phyloP scores from a whole-genome alignment of 495 filamentous ascomycete species.

The Massariosphaeria phaeospora region DNA sequence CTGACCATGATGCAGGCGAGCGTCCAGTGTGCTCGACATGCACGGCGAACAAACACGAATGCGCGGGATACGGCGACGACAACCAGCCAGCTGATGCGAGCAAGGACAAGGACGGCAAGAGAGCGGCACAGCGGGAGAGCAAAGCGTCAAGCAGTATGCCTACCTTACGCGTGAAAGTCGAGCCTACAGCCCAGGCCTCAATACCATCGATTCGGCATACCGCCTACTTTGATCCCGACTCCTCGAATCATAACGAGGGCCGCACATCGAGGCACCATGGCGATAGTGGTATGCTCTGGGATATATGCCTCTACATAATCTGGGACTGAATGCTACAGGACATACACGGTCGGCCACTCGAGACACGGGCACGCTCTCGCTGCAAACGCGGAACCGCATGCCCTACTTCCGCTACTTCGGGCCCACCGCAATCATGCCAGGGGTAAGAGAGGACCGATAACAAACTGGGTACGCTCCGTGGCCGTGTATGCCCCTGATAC shows the following conservation, averaged over 20 bases:
- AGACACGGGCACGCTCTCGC: too few species aligned
- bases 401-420: constrained; percentile 87
- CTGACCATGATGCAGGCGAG: constrained; percentile 26
- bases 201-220: constrained; percentile 22
- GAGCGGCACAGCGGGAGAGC: constrained; percentile 9
- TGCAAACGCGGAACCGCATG: constrained; percentile 56
- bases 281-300: too few species aligned
- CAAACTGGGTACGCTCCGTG: too few species aligned
- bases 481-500: too few species aligned
- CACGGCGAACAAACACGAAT: constrained; percentile 39
- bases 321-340: too few species aligned
- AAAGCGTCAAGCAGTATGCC: constrained; percentile 3
- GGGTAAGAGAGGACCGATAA: too few species aligned
- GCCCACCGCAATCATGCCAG: constrained; percentile 81
- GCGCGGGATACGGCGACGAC: constrained; percentile 35
- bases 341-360: too few species aligned
- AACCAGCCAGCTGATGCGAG: constrained; percentile 14
- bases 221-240: too few species aligned
- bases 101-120: constrained; percentile 18
- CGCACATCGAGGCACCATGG: too few species aligned
- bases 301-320: too few species aligned
- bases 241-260: too few species aligned
- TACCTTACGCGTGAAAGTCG: constrained; percentile 12
- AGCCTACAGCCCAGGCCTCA: constrained; percentile 1
- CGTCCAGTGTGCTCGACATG: constrained; percentile 40